These are phyloP conservation scores for Telfairia occidentalis DNA, from an alignment of 331 rosid species.

Conservation along the genomic window DNA sequence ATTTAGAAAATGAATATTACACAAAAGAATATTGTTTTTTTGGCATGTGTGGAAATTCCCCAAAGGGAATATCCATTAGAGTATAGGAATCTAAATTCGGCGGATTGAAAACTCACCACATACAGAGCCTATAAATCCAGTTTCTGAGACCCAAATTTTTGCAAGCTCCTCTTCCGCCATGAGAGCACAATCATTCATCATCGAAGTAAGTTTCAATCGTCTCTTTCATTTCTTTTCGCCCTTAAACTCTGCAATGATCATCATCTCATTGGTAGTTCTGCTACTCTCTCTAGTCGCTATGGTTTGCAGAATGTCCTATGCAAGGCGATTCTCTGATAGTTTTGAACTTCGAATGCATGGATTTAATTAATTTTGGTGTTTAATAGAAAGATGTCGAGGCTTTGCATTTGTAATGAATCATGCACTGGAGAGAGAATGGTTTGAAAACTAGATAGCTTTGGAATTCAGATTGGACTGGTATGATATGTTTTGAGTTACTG, in stretches of 20 bases:
- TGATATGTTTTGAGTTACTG: neutral
- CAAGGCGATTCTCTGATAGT: neutral
- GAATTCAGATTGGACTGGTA: neutral
- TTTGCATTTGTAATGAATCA: neutral
- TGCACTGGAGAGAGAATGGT: neutral
- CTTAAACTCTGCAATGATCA: neutral
- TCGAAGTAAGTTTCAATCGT: neutral
- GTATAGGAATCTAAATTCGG: neutral
- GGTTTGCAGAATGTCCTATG: neutral
- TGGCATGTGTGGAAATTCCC: neutral
- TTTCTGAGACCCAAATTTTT: neutral
- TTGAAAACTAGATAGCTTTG: neutral
- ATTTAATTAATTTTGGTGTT: neutral
- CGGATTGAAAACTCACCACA: neutral
- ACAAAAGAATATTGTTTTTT: neutral
- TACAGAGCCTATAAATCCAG: neutral
- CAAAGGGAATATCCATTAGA: neutral
- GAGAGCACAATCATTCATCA: neutral
- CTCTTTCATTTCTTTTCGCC: neutral
- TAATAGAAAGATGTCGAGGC: too few species aligned
- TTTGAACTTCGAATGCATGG: neutral
- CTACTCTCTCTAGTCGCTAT: neutral
- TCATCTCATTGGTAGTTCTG: neutral
- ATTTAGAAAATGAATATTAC: neutral
- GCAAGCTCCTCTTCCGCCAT: neutral